phyloP scores from a whole-genome alignment of 2,329 filamentous ascomycete species.

The Alternaria triticina region DNA sequence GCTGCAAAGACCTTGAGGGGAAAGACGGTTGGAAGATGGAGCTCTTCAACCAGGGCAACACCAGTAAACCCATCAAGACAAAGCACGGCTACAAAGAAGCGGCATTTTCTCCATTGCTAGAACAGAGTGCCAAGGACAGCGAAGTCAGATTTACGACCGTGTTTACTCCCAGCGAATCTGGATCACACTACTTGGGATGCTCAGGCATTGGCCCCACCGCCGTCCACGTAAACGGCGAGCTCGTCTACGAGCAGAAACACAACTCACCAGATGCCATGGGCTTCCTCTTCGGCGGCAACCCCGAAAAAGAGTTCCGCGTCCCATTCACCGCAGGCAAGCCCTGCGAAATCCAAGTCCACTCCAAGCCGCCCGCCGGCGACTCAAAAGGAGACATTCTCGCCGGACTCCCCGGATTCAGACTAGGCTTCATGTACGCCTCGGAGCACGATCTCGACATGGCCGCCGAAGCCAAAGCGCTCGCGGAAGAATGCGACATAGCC shows the following conservation, averaged over 20 bases:
- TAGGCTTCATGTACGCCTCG: conserved; percentile 41
- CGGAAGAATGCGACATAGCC: conserved; percentile 36
- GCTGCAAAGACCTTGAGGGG: conserved; percentile 36
- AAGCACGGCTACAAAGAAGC: conserved; percentile 32
- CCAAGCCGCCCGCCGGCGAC: conserved; percentile 62
- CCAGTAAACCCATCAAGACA: conserved; percentile 31
- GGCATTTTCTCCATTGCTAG: conserved; percentile 32
- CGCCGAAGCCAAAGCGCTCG: conserved; percentile 31
- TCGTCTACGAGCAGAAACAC: conserved; percentile 44
- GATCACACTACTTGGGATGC: conserved; percentile 42
- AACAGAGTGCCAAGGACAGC: conserved; percentile 31
- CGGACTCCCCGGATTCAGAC: conserved; percentile 40
- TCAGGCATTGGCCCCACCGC: conserved; percentile 43
- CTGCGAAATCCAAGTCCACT: conserved; percentile 65
- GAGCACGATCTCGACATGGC: conserved; percentile 41
- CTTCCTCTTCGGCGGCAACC: conserved; percentile 70
- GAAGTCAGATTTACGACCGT: conserved; percentile 32
- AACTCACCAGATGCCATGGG: conserved; percentile 66
- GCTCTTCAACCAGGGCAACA: conserved; percentile 33
- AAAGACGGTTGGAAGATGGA: conserved; percentile 42
- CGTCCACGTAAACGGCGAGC: conserved; percentile 34
- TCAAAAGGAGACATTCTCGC: conserved; percentile 29
- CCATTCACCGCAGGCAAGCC: conserved; percentile 64
- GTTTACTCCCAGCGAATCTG: conserved; percentile 32
- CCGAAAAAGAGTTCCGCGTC: conserved; percentile 67